These are phyloP conservation scores for Plasmodium fragile DNA, from an alignment of 169 alveolate species.

Conservation along the genomic window DNA sequence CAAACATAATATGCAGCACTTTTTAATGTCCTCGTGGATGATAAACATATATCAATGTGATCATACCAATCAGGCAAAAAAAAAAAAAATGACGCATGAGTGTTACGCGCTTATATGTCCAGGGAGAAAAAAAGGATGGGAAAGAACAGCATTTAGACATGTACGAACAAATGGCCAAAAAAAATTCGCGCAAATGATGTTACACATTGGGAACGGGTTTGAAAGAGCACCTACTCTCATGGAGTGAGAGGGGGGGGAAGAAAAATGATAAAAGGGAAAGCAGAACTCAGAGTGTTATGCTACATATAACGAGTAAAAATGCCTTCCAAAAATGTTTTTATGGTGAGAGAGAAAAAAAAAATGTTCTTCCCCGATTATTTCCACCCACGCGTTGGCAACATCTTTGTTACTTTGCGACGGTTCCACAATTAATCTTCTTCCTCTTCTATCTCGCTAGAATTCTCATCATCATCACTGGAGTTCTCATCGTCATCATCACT, in stretches of 20 bases:
- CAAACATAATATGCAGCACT: background rate
- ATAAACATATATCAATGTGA: background rate
- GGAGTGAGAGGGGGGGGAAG: background rate
- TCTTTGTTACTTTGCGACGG: background rate
- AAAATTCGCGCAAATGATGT: background rate
- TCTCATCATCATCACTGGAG: constrained; percentile 89
- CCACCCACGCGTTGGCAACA: background rate
- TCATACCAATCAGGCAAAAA: background rate
- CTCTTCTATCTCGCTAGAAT: constrained; percentile 87
- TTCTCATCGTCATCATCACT: constrained; percentile 93
- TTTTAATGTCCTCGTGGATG: background rate
- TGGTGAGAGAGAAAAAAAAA: background rate
- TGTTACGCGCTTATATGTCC: background rate
- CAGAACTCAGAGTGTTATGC: background rate
- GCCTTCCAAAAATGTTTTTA: background rate
- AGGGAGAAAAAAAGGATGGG: background rate
- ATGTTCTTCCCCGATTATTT: background rate
- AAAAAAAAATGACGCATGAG: background rate
- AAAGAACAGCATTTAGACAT: background rate
- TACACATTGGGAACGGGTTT: background rate
- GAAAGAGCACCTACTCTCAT: background rate
- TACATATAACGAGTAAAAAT: background rate
- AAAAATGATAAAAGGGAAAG: background rate
- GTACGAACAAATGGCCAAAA: background rate
- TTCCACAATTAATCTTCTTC: constrained; percentile 80